These are phyloP conservation scores for Vigna hirtella DNA, from an alignment of 306 rosid species.

Conservation along the genomic window DNA sequence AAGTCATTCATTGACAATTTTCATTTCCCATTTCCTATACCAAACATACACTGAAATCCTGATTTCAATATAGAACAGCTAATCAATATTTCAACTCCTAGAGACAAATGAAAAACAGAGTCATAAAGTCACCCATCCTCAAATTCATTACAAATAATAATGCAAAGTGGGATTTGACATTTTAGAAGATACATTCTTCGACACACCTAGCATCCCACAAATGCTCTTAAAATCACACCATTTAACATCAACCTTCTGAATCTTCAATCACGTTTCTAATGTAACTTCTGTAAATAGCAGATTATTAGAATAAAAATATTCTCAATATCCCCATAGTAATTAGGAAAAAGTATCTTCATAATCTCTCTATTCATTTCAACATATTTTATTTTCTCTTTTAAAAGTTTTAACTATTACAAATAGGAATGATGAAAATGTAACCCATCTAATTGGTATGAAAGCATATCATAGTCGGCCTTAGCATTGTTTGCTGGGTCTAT, in stretches of 20 bases:
- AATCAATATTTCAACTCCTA: constrained; percentile 33
- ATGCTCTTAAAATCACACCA: constrained; percentile 2
- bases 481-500: too few species aligned
- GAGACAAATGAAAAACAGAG: constrained; percentile 8
- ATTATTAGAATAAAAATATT: too few species aligned
- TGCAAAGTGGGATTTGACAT: constrained; percentile 7
- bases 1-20: constrained; percentile 1
- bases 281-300: too few species aligned
- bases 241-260: not conserved
- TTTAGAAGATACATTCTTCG: constrained; percentile 2
- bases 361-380: too few species aligned
- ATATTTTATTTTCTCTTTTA: too few species aligned
- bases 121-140: constrained; percentile 24
- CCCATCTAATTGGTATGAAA: too few species aligned
- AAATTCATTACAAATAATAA: not conserved
- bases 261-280: not conserved
- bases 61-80: constrained; percentile 4
- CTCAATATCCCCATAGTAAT: too few species aligned
- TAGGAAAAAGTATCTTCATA: too few species aligned
- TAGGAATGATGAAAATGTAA: too few species aligned
- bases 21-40: not conserved
- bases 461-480: too few species aligned
- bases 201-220: not conserved
- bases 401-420: too few species aligned
- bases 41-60: not conserved